A percentile compares a stretch with the other conserved stretches of the same genome.
These are phyloP conservation scores for Zhuliangozyma parablackwelliae DNA, from an alignment of 1,139 yeast genomes.

Conservation along the genomic window DNA sequence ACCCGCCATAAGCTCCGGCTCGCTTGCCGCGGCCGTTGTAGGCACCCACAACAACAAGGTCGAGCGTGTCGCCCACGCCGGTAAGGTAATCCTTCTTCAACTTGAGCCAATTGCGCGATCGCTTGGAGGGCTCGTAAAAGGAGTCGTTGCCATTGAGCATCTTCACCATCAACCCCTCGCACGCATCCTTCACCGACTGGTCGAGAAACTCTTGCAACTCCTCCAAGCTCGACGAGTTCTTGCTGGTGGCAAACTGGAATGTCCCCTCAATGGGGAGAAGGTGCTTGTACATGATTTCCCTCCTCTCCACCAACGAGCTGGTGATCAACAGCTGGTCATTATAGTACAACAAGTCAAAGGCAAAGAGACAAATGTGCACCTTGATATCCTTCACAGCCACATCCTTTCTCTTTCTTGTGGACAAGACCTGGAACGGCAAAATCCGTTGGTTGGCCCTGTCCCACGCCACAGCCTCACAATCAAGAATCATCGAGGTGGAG, in stretches of 20 bases:
- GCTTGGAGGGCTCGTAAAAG: conserved; percentile 86
- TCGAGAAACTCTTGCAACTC: conserved; percentile 86
- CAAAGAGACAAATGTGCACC: conserved; percentile 87
- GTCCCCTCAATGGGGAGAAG: conserved; percentile 68
- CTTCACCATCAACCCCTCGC: conserved; percentile 97
- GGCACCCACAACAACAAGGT: conserved; percentile 91
- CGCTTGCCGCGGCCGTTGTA: conserved; percentile 92
- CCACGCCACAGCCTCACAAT: conserved; percentile 99
- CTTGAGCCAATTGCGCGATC: conserved; percentile 94
- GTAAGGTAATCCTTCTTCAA: conserved; percentile 89
- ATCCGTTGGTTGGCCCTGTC: conserved; percentile 70
- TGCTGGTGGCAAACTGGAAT: conserved; percentile 73
- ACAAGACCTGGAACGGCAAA: conserved; percentile 85
- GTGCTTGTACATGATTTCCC: conserved; percentile 53
- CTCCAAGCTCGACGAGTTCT: conserved; percentile 71
- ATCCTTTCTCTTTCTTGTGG: conserved; percentile 91
- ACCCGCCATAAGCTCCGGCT: conserved; percentile 94
- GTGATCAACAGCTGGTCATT: conserved; percentile 70
- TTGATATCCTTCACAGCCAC: conserved; percentile 83
- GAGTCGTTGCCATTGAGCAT: conserved; percentile 79
- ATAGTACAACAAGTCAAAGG: conserved; percentile 76
- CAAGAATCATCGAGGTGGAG: conserved; percentile 63
- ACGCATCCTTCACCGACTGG: conserved; percentile 81
- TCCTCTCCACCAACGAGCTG: conserved; percentile 65
- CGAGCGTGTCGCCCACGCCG: conserved; percentile 94